phyloP scores from a whole-genome alignment of 1,284 basidiomycete genomes.

The Ustilago trichophora region DNA sequence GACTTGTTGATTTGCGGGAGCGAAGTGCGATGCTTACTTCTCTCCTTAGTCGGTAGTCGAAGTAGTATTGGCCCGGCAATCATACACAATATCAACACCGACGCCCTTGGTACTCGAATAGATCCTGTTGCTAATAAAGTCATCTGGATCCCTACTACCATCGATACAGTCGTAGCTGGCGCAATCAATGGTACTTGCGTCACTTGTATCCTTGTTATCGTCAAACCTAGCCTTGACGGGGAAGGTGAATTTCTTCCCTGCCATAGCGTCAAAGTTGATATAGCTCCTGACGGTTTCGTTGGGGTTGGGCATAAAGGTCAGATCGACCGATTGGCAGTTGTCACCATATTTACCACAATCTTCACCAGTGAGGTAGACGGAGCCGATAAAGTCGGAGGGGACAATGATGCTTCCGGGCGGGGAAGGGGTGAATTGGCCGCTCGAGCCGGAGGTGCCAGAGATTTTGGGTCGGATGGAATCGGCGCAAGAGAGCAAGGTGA shows the following conservation, averaged over 20 bases:
- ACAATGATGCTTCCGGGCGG: slow-evolving; percentile 23
- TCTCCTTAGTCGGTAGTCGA: too few species aligned
- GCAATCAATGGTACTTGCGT: slow-evolving; percentile 17
- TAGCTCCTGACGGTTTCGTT: slow-evolving; percentile 27
- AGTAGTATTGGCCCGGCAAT: slow-evolving; percentile 28
- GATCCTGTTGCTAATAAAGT: slow-evolving; percentile 28
- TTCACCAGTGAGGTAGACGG: slow-evolving; percentile 37
- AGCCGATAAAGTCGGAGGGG: slow-evolving; percentile 33
- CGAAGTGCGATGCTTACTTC: neutral
- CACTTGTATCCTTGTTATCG: slow-evolving; percentile 13
- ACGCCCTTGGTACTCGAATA: slow-evolving; percentile 29
- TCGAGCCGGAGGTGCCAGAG: slow-evolving; percentile 24
- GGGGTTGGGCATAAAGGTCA: slow-evolving; percentile 31
- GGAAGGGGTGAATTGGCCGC: slow-evolving; percentile 13
- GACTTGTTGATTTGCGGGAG: too few species aligned
- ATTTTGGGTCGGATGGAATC: slow-evolving; percentile 25
- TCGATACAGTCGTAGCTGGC: slow-evolving; percentile 15
- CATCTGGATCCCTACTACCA: slow-evolving; percentile 31
- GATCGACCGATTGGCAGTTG: slow-evolving; percentile 27
- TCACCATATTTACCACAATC: slow-evolving; percentile 30
- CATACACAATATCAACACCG: slow-evolving; percentile 28
- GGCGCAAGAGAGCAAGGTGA: slow-evolving; percentile 19
- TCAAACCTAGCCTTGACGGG: slow-evolving; percentile 37
- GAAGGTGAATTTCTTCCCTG: slow-evolving; percentile 26
- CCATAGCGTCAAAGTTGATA: slow-evolving; percentile 32